Percentiles rank a stretch among this genome's conserved stretches.
Conservation (phyloP, 495 filamentous ascomycete species). For the Penicillium crystallinum region DNA sequence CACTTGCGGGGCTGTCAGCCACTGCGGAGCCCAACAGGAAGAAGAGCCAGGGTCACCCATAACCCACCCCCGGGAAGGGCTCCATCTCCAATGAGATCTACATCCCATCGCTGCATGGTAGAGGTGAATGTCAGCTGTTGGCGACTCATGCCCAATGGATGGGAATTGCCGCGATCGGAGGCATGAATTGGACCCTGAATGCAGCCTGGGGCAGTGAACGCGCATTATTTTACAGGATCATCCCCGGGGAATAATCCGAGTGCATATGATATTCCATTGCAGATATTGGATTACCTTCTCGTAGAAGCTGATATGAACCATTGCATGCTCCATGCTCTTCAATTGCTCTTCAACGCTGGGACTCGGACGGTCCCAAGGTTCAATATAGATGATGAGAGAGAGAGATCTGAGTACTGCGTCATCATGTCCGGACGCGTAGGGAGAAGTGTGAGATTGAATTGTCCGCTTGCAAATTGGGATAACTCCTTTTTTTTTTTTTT, state of each 20-base stretch:
- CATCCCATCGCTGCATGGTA: background rate
- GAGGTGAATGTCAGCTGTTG: background rate
- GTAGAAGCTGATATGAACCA: no score
- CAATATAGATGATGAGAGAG: background rate
- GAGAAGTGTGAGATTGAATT: background rate
- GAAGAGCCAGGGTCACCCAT: conserved; percentile 4
- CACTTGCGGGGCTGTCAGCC: conserved; percentile 27
- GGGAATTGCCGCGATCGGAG: background rate
- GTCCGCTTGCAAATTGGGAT: background rate
- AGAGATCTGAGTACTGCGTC: background rate
- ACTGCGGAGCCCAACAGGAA: conserved; percentile 22
- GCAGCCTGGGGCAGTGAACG: background rate
- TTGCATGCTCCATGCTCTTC: no score
- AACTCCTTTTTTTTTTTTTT: no score
- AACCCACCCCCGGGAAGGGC: conserved; percentile 2
- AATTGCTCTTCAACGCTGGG: no score
- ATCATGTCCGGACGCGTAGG: conserved; percentile 1
- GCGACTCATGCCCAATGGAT: background rate
- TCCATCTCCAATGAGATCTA: conserved; percentile 3
- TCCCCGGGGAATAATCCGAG: background rate
- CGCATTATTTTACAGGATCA: background rate
- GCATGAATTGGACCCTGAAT: background rate
- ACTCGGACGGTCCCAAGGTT: background rate
- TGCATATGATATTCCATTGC: background rate
- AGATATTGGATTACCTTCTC: background rate